phyloP scores from a whole-genome alignment of 2,329 filamentous ascomycete species.

The Ceratocystis destructans region DNA sequence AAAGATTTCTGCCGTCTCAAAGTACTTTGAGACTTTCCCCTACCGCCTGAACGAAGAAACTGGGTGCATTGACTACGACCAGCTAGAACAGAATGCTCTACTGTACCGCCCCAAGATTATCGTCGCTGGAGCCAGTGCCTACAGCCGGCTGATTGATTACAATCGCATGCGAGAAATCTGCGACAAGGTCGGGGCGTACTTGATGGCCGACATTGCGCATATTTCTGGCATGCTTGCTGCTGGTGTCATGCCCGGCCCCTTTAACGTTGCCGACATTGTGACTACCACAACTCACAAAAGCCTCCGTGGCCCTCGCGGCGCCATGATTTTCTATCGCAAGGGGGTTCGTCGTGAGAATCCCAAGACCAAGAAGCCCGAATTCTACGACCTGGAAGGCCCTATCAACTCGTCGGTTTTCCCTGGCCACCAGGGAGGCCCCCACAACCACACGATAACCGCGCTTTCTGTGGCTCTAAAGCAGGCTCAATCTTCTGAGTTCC shows the following conservation, averaged over 20 bases:
- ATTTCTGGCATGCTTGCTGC: conserved; percentile 90
- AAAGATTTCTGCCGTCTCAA: conserved; percentile 96
- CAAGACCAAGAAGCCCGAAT: conserved; percentile 72
- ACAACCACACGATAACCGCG: conserved; percentile 98
- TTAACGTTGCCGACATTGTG: conserved; percentile 80
- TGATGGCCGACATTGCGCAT: conserved; percentile 93
- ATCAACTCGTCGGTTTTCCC: conserved; percentile 98
- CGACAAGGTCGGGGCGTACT: conserved; percentile 82
- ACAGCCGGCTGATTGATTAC: conserved; percentile 94
- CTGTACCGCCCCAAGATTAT: conserved; percentile 93
- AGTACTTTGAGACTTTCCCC: conserved; percentile 96
- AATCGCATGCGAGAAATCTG: conserved; percentile 79
- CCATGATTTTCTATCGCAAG: conserved; percentile 97
- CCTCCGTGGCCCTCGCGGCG: conserved; percentile 82
- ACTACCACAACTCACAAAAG: conserved; percentile 98
- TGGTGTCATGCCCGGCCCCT: conserved; percentile 80
- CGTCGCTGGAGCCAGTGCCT: conserved; percentile 86
- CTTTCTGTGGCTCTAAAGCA: conserved; percentile 90
- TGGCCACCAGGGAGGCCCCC: conserved; percentile 91
- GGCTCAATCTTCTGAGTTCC: conserved; percentile 78
- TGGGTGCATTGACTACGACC: conserved; percentile 88
- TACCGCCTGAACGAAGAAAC: conserved; percentile 85
- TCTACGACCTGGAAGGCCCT: conserved; percentile 81
- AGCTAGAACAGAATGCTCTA: conserved; percentile 71
- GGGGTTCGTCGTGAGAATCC: conserved; percentile 70